Base-by-base conservation (phyloP, 2,329 filamentous ascomycete species). In the Trichoderma sp. region DNA sequence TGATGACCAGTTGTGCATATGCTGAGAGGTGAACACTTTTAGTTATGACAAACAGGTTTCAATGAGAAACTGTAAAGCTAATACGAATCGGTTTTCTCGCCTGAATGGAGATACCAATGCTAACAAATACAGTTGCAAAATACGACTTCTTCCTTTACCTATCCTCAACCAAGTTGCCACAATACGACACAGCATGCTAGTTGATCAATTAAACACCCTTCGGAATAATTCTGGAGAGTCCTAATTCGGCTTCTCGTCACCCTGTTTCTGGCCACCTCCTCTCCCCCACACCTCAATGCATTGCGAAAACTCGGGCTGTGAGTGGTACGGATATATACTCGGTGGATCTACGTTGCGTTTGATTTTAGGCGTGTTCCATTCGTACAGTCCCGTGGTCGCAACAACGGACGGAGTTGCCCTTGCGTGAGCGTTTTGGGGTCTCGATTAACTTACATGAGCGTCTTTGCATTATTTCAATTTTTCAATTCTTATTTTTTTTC, bases 251-350 rank as follows among this genome's bases (percentile, higher is more conserved):
- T 47, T 59, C 36, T 13, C 36, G 43, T 58, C 7, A 59, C 65
- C 39, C 8, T 47, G 32, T 53, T n/a, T 53, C 36, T 32, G 17
- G 55, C 36, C 43, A 26, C 11, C 28, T 59, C 65, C 57, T 63
- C 55, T 30, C 32, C 43, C 59, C 68, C 67, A 63, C 57, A 28
- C 39, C 39, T 23, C 15, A n/a, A n/a, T 8, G 13, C 30, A 20
- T 39, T 55, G 20, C 47, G 3, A 70, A 30, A 30, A 11, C 12
- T 43, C 68, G 58, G 12, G 6, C 23, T 70, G 3, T 70, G 59
- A 70, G 43, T 70, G 68, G 68, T 30, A 70, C 68, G 68, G 68
- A 20, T 70, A 70, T 47, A 70, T 57, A 43, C 34, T 70, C 59
- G 58, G 68, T 63, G 58, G 68, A 64, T 57, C 68, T 47, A 9